Conservation (phyloP, 352 stramenopile genomes). For the Globisporangium nodosum region DNA sequence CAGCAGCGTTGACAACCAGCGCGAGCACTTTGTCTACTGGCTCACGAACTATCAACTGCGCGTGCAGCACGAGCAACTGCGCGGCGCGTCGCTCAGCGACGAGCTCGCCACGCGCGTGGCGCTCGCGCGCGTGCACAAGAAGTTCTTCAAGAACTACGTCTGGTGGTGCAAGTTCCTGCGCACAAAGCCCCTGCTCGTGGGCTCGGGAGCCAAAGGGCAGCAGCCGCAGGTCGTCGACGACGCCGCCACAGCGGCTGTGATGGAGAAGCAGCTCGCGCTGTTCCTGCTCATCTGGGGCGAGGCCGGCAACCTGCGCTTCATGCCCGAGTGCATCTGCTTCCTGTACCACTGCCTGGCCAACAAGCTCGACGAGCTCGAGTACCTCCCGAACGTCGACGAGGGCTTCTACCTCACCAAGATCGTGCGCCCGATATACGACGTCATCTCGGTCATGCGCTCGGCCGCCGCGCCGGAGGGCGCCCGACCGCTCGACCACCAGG, state of each 20-base stretch:
- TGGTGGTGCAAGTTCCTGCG: conserved; percentile 94
- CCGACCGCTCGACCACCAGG: conserved; percentile 64
- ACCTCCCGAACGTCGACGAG: conserved; percentile 41
- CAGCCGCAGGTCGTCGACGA: conserved; percentile 44
- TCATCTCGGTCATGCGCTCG: conserved; percentile 71
- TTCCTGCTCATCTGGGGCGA: conserved; percentile 84
- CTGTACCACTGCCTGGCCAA: conserved; percentile 49
- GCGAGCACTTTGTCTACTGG: conserved; percentile 82
- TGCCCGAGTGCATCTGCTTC: conserved; percentile 88
- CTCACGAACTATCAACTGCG: conserved; percentile 82
- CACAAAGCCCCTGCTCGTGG: conserved; percentile 41
- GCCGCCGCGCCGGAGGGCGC: conserved; percentile 30
- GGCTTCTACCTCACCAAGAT: conserved; percentile 63
- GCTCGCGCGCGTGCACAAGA: conserved; percentile 54
- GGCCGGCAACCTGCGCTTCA: conserved; percentile 80
- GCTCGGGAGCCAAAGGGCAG: conserved; percentile 1
- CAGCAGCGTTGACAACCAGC: conserved; percentile 74
- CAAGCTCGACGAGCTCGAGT: conserved; percentile 34
- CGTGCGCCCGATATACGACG: conserved; percentile 70
- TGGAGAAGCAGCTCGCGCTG: conserved; percentile 74
- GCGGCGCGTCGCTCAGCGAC: conserved; percentile 23
- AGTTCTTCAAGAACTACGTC: conserved; percentile 90
- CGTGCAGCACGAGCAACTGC: conserved; percentile 33
- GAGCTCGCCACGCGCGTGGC: conserved; percentile 46
- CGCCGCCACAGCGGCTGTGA: conserved; percentile 25